Conservation (phyloP, 495 filamentous ascomycete genomes). For the Penicillium pancosmium region DNA sequence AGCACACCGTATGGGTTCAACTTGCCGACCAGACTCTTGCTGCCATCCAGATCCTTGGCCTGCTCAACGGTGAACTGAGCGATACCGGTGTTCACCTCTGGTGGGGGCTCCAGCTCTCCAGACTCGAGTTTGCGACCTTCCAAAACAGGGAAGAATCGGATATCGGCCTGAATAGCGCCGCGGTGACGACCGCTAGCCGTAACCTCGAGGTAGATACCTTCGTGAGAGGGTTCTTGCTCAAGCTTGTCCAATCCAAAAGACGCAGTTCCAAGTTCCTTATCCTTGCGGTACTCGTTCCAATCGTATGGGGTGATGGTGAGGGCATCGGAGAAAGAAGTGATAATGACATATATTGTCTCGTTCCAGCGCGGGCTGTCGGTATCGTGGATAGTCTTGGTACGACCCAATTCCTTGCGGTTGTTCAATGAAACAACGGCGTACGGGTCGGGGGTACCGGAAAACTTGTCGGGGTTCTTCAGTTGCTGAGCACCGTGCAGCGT, state of each 20-base stretch:
- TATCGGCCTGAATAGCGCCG: slow-evolving; percentile 76
- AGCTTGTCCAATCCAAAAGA: slow-evolving; percentile 83
- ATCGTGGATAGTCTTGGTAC: slow-evolving; percentile 86
- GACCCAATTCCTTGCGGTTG: slow-evolving; percentile 72
- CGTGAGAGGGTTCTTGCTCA: slow-evolving; percentile 72
- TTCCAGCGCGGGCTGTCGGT: slow-evolving; percentile 90
- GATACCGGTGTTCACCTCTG: slow-evolving; percentile 91
- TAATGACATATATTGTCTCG: slow-evolving; percentile 91
- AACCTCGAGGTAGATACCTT: slow-evolving; percentile 84
- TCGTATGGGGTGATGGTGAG: slow-evolving; percentile 84
- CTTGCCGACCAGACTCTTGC: slow-evolving; percentile 83
- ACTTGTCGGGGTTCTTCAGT: slow-evolving; percentile 92
- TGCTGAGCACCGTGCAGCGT: slow-evolving; percentile 89
- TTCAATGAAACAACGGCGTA: slow-evolving; percentile 90
- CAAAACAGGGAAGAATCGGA: slow-evolving; percentile 94
- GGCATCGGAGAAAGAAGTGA: slow-evolving; percentile 84
- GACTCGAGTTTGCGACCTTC: slow-evolving; percentile 70
- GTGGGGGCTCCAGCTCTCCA: slow-evolving; percentile 75
- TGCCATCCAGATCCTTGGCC: slow-evolving; percentile 91
- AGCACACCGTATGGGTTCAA: slow-evolving; percentile 89
- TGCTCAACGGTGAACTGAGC: slow-evolving; percentile 90
- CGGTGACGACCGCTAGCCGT: slow-evolving; percentile 80
- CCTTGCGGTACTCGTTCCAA: slow-evolving; percentile 94
- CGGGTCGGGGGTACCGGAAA: slow-evolving; percentile 90
- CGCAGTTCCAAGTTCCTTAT: slow-evolving; percentile 88